Conservation (phyloP, 192 early-diverging fungal genomes). For the Rhizophagus prolifer region DNA sequence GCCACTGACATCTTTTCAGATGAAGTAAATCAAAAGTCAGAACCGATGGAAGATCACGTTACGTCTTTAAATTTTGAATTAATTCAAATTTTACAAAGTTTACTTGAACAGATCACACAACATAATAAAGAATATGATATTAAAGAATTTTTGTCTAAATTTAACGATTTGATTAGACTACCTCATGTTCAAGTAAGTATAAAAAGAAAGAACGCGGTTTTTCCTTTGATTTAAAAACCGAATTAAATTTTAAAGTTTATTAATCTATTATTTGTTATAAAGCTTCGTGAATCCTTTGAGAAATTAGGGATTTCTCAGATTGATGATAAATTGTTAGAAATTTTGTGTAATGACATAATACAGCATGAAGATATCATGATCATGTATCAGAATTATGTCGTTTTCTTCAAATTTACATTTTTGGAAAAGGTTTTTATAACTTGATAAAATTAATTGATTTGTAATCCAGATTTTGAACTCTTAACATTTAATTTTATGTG, state of each 20-base stretch:
- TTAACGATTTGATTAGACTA: background rate
- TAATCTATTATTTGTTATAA: background rate
- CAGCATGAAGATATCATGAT: slow-evolving; percentile 9
- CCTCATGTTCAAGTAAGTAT: background rate
- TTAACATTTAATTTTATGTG: background rate
- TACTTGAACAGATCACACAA: background rate
- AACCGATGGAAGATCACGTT: background rate
- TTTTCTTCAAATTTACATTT: slow-evolving; percentile 11
- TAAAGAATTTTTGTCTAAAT: slow-evolving; percentile 1
- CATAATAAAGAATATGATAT: background rate
- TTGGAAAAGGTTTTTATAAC: slow-evolving; percentile 20
- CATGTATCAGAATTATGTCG: slow-evolving; percentile 16
- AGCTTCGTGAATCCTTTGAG: background rate
- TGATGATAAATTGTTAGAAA: background rate
- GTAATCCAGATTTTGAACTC: background rate
- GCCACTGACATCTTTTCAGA: background rate
- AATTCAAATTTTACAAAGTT: background rate
- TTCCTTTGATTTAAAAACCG: background rate
- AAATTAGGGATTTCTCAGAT: background rate
- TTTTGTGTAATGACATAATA: slow-evolving; percentile 1
- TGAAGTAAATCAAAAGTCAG: background rate
- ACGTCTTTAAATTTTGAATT: background rate
- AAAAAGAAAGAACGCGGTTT: too few species aligned
- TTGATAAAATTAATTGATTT: background rate
- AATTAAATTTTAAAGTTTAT: background rate